Evolutionary conservation across 2,329 filamentous ascomycete genomes (phyloP), one percentile per base, ranked within the genome.

Genomic region (Zymoseptoria tritici): DNA sequence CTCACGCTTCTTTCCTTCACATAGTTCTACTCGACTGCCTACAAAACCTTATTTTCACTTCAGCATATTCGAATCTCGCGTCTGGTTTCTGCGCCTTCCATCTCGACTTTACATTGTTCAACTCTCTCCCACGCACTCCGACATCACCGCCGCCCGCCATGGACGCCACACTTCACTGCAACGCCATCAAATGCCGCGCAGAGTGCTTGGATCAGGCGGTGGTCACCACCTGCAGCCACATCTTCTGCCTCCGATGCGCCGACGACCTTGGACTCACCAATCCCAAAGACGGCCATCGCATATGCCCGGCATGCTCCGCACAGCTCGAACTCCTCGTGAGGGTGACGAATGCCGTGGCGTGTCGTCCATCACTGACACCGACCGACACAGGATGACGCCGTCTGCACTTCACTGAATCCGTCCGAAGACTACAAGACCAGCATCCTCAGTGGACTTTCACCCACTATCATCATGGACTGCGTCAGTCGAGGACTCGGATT

Each of bases 191-290:
- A 62, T 97, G 93, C 70, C 83, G 90, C 53, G 78, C 78, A 49
- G 83, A 86, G 64, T 80, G 96, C 36, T 80, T 78, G 36, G 85
- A 89, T 49, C 81, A 82, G 63, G 92, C 91, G 9, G 81, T 96
- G 1, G 90, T 96, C 36, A 96, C 92, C 4, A 94, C 89, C 13
- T 97, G 92, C 83, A 91, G 91, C 63, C 93, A 97, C 74, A 87
- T 95, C 50, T 95, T 96, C 75, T 97, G 93, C 71, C 74, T 85
- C 1, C 78, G 83, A 19, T 97, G 93, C 69, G 87, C 89, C 24
- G 81, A 86, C 42, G 77, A 74, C 3, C 79, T 85, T 13, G 85
- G 86, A 0, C 78, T 95, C n/a, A 80, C 82, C 0, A 64, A 63
- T 16, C 78, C 82, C 22, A 77, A 78, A 2, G 78, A 80, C 51